Percentiles rank a stretch among this genome's conserved stretches.
Conservation (phyloP, 768 basidiomycete species). For the Kwoniella sp. region DNA sequence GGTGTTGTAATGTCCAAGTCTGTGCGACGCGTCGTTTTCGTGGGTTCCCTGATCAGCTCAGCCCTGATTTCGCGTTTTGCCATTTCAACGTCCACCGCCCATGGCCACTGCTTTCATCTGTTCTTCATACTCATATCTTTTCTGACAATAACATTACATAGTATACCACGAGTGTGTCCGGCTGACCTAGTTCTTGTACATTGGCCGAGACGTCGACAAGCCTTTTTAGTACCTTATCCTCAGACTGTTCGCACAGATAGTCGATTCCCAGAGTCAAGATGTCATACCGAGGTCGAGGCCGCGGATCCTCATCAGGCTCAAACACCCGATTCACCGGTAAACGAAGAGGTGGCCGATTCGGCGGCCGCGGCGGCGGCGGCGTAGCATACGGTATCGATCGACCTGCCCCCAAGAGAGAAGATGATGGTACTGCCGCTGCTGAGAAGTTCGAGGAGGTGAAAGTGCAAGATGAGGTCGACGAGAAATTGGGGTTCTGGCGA, state of each 20-base stretch:
- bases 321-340: slow-evolving; percentile 55
- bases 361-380: slow-evolving; percentile 52
- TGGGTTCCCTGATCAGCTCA: slow-evolving; percentile 10
- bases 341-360: slow-evolving; percentile 58
- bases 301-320: slow-evolving; percentile 37
- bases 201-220: not conserved
- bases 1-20: not conserved
- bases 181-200: not conserved
- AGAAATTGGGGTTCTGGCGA: slow-evolving; percentile 83
- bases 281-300: slow-evolving; percentile 31
- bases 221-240: not conserved
- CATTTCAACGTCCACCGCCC: not conserved
- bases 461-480: slow-evolving; percentile 83
- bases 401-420: slow-evolving; percentile 69
- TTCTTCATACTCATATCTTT: not conserved
- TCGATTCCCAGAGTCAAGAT: slow-evolving; percentile 6
- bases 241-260: no score
- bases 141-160: not conserved
- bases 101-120: not conserved
- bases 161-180: no score
- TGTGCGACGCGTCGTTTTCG: slow-evolving; percentile 7
- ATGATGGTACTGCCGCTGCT: slow-evolving; percentile 83
- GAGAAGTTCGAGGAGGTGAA: slow-evolving; percentile 81
- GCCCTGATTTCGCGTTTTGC: slow-evolving; percentile 23
- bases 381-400: slow-evolving; percentile 50